These are phyloP conservation scores for Tricholoma hemisulphureum DNA, from an alignment of 768 basidiomycete species.

Conservation along the genomic window DNA sequence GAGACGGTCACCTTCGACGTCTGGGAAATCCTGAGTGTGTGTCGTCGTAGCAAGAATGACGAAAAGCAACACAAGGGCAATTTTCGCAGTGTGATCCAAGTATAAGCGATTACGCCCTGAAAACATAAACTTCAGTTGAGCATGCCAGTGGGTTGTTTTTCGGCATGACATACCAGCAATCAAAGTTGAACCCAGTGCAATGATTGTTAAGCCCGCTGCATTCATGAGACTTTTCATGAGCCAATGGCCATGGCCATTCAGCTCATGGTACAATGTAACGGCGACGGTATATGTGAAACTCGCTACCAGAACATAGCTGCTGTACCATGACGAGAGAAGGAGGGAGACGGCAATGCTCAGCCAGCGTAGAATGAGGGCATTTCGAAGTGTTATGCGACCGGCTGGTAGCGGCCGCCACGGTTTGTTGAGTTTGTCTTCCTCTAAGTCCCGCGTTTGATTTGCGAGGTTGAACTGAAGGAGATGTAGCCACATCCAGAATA, in stretches of 20 bases:
- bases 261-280: conserved; percentile 39
- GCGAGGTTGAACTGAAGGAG: conserved; percentile 44
- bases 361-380: conserved; percentile 33
- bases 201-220: conserved; percentile 36
- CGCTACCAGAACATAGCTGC: conserved; percentile 27
- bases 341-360: conserved; percentile 34
- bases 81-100: conserved; percentile 4
- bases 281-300: conserved; percentile 34
- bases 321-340: conserved; percentile 31
- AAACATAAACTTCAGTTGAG: neutral
- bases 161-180: conserved; percentile 28
- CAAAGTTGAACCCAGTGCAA: conserved; percentile 38
- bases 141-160: neutral
- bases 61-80: conserved; percentile 22
- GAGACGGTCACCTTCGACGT: conserved; percentile 35
- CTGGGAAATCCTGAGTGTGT: conserved; percentile 45
- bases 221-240: conserved; percentile 38
- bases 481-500: conserved; percentile 45
- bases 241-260: conserved; percentile 36
- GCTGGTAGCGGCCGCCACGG: conserved; percentile 45
- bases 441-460: conserved; percentile 42
- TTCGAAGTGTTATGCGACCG: conserved; percentile 35
- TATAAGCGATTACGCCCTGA: neutral
- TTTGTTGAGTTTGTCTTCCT: conserved; percentile 47
- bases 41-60: conserved; percentile 39